A percentile compares a stretch with the other conserved stretches of the same genome.
These are phyloP conservation scores for Linum usitatissimum DNA, from an alignment of 345 rosid genomes.

Conservation along the genomic window DNA sequence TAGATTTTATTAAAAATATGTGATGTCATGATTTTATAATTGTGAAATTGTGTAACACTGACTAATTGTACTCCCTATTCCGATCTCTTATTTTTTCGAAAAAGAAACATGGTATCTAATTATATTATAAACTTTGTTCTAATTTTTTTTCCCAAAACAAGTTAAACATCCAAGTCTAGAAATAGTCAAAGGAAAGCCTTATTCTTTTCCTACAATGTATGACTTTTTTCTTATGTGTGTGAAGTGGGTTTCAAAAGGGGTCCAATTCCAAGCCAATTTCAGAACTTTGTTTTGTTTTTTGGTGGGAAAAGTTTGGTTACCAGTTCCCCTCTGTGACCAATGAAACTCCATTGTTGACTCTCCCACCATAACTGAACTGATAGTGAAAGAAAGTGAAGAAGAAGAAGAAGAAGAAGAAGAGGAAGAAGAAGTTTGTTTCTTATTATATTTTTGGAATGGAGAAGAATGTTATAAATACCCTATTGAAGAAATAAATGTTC, in stretches of 20 bases:
- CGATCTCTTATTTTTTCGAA: too few relatives aligned
- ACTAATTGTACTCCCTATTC: too few relatives aligned
- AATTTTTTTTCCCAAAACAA: too few relatives aligned
- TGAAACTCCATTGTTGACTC: constrained; percentile 7
- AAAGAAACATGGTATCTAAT: too few relatives aligned
- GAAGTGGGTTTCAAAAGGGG: constrained; percentile 12
- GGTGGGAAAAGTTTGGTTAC: constrained; percentile 41
- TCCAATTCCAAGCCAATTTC: constrained; percentile 7
- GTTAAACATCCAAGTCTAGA: constrained; percentile 7
- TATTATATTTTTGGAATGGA: too few relatives aligned
- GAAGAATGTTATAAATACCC: too few relatives aligned
- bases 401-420: too few relatives aligned
- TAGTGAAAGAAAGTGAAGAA: not conserved
- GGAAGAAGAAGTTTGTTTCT: not conserved
- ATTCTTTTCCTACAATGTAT: constrained; percentile 13
- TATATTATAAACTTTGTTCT: too few relatives aligned
- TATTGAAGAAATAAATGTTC: not conserved
- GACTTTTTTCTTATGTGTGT: constrained; percentile 21
- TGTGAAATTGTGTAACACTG: too few relatives aligned
- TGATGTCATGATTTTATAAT: too few relatives aligned
- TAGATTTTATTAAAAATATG: too few relatives aligned
- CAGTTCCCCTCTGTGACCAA: constrained; percentile 40
- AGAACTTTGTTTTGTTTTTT: not conserved
- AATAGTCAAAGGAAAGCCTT: constrained; percentile 30
- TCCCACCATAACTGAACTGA: not conserved